A percentile compares a stretch with the other conserved stretches of the same genome.
phyloP scores from a whole-genome alignment of 202 grass and related monocot genomes.

The Zizania palustris region DNA sequence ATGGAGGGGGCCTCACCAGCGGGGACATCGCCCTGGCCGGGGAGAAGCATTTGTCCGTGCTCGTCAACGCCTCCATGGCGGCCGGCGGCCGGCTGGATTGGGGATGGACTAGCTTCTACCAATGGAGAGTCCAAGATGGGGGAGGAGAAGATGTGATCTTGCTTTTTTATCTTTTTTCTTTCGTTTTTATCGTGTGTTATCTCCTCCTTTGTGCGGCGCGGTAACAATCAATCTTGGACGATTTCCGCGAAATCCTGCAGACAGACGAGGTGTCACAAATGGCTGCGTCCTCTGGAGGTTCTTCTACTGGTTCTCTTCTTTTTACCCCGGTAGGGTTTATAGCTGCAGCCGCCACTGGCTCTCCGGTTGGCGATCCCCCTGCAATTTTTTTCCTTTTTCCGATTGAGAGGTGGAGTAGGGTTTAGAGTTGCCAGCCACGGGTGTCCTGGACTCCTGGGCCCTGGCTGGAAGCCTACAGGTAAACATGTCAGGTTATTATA shows the following conservation, averaged over 20 bases:
- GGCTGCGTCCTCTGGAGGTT: conserved; percentile 34
- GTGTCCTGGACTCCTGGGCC: too few relatives aligned
- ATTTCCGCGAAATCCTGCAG: conserved; percentile 34
- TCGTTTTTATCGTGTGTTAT: conserved; percentile 39
- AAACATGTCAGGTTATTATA: not conserved
- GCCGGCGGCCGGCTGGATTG: conserved; percentile 35
- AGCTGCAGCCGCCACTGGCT: conserved; percentile 32
- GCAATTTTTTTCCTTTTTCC: not conserved
- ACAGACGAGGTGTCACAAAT: conserved; percentile 42
- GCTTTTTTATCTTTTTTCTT: conserved; percentile 32
- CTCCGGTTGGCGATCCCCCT: conserved; percentile 9
- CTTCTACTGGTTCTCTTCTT: conserved; percentile 31
- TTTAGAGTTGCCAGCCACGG: conserved; percentile 12
- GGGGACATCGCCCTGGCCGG: conserved; percentile 69
- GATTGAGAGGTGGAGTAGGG: conserved; percentile 23
- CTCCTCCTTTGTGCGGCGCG: conserved; percentile 17
- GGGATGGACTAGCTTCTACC: conserved; percentile 50
- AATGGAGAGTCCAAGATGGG: conserved; percentile 10
- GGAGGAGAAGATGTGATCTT: conserved; percentile 31
- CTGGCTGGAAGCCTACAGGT: not conserved
- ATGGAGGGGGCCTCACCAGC: conserved; percentile 56
- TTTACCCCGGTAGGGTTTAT: conserved; percentile 50
- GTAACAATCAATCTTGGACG: conserved; percentile 35
- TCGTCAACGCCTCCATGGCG: conserved; percentile 47
- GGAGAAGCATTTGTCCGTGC: conserved; percentile 62